Evolutionary conservation across 352 stramenopile genomes (phyloP).

Genomic region (Peronospora belbahrii): DNA sequence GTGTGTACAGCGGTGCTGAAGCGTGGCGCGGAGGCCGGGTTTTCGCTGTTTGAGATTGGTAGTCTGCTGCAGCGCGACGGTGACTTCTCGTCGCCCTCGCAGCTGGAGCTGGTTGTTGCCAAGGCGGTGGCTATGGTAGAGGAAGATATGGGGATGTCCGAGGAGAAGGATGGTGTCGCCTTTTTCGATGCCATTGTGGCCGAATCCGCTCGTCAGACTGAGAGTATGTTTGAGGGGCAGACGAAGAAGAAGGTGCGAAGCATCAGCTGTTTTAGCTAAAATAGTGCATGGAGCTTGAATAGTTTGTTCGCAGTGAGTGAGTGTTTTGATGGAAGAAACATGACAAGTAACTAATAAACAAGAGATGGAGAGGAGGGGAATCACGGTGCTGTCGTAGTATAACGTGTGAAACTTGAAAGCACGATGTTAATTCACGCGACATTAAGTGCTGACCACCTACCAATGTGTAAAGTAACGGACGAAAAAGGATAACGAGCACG

Average conservation of each 20-base stretch:
- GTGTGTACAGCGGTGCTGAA: conserved; percentile 72
- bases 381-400: conserved; percentile 3
- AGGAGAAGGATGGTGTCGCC: conserved; percentile 22
- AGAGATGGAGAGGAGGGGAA: conserved; percentile 23
- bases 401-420: conserved; percentile 10
- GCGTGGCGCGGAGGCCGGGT: conserved; percentile 64
- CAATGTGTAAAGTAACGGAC: conserved; percentile 27
- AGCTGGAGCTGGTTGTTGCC: conserved; percentile 62
- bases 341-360: conserved; percentile 31
- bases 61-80: conserved; percentile 72
- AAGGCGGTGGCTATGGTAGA: conserved; percentile 33
- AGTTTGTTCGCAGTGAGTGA: conserved; percentile 26
- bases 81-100: conserved; percentile 67
- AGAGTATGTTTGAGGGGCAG: conserved; percentile 47
- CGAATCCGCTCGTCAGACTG: conserved; percentile 29
- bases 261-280: conserved; percentile 82
- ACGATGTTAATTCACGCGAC: conserved; percentile 1
- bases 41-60: conserved; percentile 82
- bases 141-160: conserved; percentile 23
- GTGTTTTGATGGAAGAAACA: conserved; percentile 55
- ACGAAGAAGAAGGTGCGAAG: conserved; percentile 85
- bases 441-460: conserved; percentile 6
- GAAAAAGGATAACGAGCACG: conserved; percentile 11
- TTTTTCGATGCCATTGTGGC: conserved; percentile 57
- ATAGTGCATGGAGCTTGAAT: neutral